These are phyloP conservation scores for Serpula lacrymans DNA, from an alignment of 768 basidiomycete species.

Conservation along the genomic window DNA sequence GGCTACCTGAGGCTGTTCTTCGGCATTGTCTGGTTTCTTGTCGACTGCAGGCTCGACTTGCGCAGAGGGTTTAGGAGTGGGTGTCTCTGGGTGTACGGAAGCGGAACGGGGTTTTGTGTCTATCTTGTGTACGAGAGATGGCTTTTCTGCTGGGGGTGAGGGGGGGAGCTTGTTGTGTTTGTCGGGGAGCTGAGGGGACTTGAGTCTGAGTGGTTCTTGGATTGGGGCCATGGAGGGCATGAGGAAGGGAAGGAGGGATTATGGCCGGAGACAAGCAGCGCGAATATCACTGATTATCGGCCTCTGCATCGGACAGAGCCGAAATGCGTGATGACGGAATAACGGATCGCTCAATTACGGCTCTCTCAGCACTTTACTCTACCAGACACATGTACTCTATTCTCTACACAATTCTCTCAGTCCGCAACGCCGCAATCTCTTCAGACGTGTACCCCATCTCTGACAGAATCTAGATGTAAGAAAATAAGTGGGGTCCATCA, in stretches of 20 bases:
- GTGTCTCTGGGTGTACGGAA: slow-evolving; percentile 20
- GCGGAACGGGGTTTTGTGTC: slow-evolving; percentile 27
- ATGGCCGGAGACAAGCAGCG: no score
- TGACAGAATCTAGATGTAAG: slow-evolving; percentile 19
- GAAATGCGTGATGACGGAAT: no score
- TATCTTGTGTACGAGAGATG: slow-evolving; percentile 26
- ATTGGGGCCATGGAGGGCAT: no score
- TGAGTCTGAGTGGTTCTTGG: no score
- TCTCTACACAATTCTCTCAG: slow-evolving; percentile 37
- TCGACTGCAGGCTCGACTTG: slow-evolving; percentile 1
- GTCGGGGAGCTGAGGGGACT: slow-evolving; percentile 25
- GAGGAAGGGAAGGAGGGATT: no score
- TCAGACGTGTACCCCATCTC: slow-evolving; percentile 40
- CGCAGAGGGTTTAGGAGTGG: slow-evolving; percentile 9
- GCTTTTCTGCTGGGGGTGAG: slow-evolving; percentile 31
- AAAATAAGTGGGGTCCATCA: slow-evolving; percentile 7
- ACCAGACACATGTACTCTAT: no score
- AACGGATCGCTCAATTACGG: no score
- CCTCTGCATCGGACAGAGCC: no score
- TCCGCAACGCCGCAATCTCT: slow-evolving; percentile 42
- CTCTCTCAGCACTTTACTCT: no score
- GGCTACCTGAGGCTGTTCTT: no score
- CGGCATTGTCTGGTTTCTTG: not conserved
- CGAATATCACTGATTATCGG: no score
- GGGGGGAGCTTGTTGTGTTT: slow-evolving; percentile 25